Conservation (phyloP, 495 filamentous ascomycete species). For the Xylaria telfairii region DNA sequence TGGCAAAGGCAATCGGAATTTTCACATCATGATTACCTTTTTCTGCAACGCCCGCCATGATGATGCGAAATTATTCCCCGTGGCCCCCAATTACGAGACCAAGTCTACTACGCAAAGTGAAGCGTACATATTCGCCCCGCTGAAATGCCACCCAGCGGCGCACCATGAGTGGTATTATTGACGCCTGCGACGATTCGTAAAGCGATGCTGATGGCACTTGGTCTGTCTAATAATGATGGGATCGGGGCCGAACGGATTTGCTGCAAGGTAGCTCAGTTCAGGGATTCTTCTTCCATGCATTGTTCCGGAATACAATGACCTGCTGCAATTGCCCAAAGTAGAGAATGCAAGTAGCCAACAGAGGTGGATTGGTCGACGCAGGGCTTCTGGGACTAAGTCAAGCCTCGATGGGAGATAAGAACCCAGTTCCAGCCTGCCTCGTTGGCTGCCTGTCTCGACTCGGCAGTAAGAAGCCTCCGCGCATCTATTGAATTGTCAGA, state of each 20-base stretch:
- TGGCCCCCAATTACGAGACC: not conserved
- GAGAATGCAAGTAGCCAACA: slow-evolving; percentile 36
- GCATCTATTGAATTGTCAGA: slow-evolving; percentile 33
- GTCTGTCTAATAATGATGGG: not conserved
- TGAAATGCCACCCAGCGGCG: not conserved
- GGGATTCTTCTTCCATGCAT: slow-evolving; percentile 1
- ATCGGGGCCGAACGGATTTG: not conserved
- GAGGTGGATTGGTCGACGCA: slow-evolving; percentile 3
- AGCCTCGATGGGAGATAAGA: slow-evolving; percentile 30
- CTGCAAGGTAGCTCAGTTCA: not conserved
- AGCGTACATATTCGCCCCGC: not conserved
- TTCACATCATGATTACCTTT: not conserved
- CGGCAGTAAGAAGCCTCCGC: slow-evolving; percentile 35
- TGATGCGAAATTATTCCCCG: not conserved
- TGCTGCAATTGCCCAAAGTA: slow-evolving; percentile 33
- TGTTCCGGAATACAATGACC: slow-evolving; percentile 24
- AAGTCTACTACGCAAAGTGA: not conserved
- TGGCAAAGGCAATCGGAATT: not conserved
- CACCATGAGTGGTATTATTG: not conserved
- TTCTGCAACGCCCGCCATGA: not conserved
- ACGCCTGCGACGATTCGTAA: not conserved
- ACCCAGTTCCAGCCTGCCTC: slow-evolving; percentile 14
- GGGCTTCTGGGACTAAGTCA: not conserved
- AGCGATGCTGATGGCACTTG: not conserved
- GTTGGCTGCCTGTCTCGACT: slow-evolving; percentile 32